Conservation (phyloP, 257 asterid species). For the Jacaranda copaia region DNA sequence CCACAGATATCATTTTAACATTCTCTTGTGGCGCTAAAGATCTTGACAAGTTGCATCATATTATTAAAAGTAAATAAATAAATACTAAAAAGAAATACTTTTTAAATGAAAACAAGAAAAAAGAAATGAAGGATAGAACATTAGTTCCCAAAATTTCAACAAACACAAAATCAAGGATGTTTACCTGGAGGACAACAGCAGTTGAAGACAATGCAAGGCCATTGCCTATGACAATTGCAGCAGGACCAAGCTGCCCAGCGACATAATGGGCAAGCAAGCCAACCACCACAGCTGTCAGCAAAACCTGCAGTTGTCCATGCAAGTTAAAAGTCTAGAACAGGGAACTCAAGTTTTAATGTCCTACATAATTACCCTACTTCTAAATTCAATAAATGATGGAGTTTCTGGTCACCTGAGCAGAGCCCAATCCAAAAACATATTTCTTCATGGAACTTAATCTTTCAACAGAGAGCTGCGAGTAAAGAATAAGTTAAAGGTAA, state of each 20-base stretch:
- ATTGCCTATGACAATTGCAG: slow-evolving; percentile 84
- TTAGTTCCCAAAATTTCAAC: background rate
- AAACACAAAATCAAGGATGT: slow-evolving; percentile 22
- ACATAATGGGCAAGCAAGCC: slow-evolving; percentile 68
- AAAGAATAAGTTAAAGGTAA: slow-evolving; percentile 24
- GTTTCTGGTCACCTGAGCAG: slow-evolving; percentile 70
- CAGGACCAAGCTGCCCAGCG: slow-evolving; percentile 78
- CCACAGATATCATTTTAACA: slow-evolving; percentile 31
- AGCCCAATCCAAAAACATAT: slow-evolving; percentile 84
- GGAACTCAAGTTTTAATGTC: background rate
- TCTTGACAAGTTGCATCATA: background rate
- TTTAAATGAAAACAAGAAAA: background rate
- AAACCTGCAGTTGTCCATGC: slow-evolving; percentile 55
- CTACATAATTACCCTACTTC: slow-evolving; percentile 8
- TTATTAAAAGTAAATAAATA: background rate
- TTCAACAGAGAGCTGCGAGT: slow-evolving; percentile 80
- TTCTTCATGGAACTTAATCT: slow-evolving; percentile 89
- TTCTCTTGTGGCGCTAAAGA: slow-evolving; percentile 14
- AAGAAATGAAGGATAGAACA: background rate
- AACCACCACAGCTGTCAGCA: slow-evolving; percentile 68
- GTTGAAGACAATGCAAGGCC: slow-evolving; percentile 88
- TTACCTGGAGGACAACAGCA: slow-evolving; percentile 86
- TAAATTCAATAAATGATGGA: background rate
- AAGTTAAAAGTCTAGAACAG: slow-evolving; percentile 23
- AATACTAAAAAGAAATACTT: background rate